These are phyloP conservation scores for Simplicillium aogashimaense DNA, from an alignment of 2,329 filamentous ascomycete species.

Conservation along the genomic window DNA sequence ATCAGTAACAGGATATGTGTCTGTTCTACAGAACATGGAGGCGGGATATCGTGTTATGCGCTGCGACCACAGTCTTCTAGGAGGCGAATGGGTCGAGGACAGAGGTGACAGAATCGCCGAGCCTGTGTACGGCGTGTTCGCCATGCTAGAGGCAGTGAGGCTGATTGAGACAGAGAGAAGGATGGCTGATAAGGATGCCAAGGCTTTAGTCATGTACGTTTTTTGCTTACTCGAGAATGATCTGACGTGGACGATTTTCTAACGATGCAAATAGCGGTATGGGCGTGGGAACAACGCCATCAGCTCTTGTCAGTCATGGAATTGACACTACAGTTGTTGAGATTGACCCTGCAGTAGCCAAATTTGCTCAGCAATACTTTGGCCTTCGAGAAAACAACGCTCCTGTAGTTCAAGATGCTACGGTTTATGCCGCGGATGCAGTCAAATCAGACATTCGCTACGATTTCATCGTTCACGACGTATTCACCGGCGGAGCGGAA, in stretches of 20 bases:
- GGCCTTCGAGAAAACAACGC: conserved; percentile 66
- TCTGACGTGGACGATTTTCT: conserved; percentile 1
- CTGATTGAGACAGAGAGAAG: conserved; percentile 54
- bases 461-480: conserved; percentile 94
- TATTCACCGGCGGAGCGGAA: conserved; percentile 94
- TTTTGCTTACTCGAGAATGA: background rate
- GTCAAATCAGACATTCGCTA: conserved; percentile 43
- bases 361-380: conserved; percentile 78
- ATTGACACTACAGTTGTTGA: conserved; percentile 92
- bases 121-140: conserved; percentile 89
- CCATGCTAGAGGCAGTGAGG: conserved; percentile 85
- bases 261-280: conserved; percentile 51
- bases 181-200: conserved; percentile 54
- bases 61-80: conserved; percentile 88
- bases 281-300: conserved; percentile 84
- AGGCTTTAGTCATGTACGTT: conserved; percentile 74
- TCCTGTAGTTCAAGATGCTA: conserved; percentile 70
- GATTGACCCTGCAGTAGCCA: conserved; percentile 81
- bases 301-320: conserved; percentile 76
- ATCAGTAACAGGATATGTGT: conserved; percentile 85
- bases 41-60: conserved; percentile 72
- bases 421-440: conserved; percentile 49
- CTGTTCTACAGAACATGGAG: conserved; percentile 68
- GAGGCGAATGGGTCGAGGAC: conserved; percentile 73
- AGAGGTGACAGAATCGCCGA: conserved; percentile 54